Evolutionary conservation across 306 rosid species (phyloP), one percentile per base, ranked within the genome.

Genomic region (Lupinus albus): DNA sequence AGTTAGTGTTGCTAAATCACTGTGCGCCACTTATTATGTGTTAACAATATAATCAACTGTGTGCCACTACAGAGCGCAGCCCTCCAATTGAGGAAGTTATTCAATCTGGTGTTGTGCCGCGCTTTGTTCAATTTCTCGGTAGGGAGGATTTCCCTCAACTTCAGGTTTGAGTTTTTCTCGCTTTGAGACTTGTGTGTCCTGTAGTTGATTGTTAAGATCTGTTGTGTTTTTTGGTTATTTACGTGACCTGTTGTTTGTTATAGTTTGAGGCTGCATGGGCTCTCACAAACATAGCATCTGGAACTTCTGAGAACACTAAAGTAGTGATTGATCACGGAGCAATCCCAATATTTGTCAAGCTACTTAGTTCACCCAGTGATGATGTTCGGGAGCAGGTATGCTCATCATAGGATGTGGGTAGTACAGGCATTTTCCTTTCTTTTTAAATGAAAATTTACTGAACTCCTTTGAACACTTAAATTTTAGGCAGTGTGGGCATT

Each of bases 241-340:
- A 2, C 61, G 51, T 71, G 25, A 14, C 18, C 10, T 30, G 16
- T 51, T 76, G 44, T 36, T 45, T 70, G 28, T 41, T 33, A 33
- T 71, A 91, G 97, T 91, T 91, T 63, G 97, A 91, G 84, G 97
- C 97, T 46, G 97, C 97, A 20, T 91, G 97, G 97, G 97, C 97
- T 11, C 93, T 91, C 57, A 91, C 97, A 17, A 91, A 91, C 81
- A 91, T 91, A 61, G 97, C 97, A 2, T 91, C 97, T 1, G 97
- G 97, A 38, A 91, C 97, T 18, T 91, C 97, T 25, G 97, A 91
- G 74, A 88, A 91, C 65, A 91, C 97, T 4, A 91, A 83, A 82
- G 95, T 91, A 66, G 97, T 91, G 39, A 91, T 91, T 60, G 97
- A 91, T 55, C 95, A 91, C 1, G 95, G 97, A 13, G 97, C 97